Base-by-base conservation (phyloP, 177 flowering plant genomes). In the Vitis hybrid region DNA sequence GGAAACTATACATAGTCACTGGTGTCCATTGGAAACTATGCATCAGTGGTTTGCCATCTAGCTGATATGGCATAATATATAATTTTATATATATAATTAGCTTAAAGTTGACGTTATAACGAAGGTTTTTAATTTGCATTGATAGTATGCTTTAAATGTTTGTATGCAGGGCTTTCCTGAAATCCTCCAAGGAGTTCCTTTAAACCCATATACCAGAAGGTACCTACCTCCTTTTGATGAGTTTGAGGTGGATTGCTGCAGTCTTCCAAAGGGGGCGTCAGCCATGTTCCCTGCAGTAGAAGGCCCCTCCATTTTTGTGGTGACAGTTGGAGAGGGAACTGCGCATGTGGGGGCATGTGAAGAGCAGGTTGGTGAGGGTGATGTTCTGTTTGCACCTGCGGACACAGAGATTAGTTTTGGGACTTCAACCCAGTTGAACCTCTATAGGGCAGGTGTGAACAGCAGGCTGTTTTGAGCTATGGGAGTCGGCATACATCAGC, bases 161-260 rank as follows among this genome's bases (percentile, higher is more conserved):
- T 71, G 31, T 65, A 17, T 78, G 64, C 94, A 96, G 99, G 97
- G 98, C 17, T 77, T 70, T 54, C 99, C 98, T 1, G 90, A 92
- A 67, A 88, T 96, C 51, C 78, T 96, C 47, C 74, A 70, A 62
- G 99, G 99, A 53, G 76, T 81, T 69, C 71, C 83, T 14, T 9
- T 89, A 44, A 83, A 83, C 68, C 77, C 82, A 28, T 88, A 86
- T 56, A 82, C 77, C 5, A 90, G 67, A 53, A 89, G 84, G 76
- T 95, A 94, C 78, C 72, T 65, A 5, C 98, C 98, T 2, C 97
- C 97, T 10, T 94, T 90, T 38, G 92, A 95, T 63, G 99, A 95
- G 74, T 95, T 95, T 76, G 99, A 95, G 84, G 91, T 95, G 24
- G 99, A 96, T 62, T 77, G 68, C 2, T 96, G 93, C 68, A 51